These are phyloP conservation scores for Leishmania aethiopica DNA, from an alignment of 208 protist genomes.

Conservation along the genomic window DNA sequence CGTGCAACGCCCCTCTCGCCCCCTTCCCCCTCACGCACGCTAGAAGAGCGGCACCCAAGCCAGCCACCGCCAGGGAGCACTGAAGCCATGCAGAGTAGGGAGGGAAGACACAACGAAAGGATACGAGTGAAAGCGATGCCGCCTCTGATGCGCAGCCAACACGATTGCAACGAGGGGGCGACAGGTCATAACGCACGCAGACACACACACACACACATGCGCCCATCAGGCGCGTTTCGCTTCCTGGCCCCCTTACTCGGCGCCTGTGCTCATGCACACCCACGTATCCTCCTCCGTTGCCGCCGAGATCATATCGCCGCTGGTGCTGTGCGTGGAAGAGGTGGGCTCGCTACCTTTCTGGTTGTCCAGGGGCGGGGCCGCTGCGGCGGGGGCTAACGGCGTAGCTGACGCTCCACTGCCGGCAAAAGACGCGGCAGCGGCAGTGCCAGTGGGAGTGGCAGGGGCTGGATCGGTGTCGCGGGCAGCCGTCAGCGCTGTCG, in stretches of 20 bases:
- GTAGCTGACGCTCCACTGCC: background rate
- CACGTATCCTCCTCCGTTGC: constrained; percentile 28
- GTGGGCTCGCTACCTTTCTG: background rate
- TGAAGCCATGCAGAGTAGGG: background rate
- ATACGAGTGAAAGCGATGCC: background rate
- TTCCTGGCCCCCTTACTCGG: background rate
- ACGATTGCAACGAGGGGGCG: background rate
- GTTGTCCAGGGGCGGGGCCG: background rate
- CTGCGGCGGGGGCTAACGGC: background rate
- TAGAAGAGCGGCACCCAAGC: background rate
- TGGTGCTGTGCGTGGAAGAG: background rate
- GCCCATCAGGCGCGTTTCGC: background rate
- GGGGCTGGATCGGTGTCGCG: background rate
- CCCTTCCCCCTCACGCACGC: background rate
- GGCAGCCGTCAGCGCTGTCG: background rate
- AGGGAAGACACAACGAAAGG: background rate
- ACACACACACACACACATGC: background rate
- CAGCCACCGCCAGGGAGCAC: background rate
- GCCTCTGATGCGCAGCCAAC: background rate
- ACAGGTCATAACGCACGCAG: background rate
- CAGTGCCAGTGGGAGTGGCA: background rate
- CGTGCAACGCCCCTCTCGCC: background rate
- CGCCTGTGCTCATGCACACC: constrained; percentile 14
- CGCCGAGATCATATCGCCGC: constrained; percentile 14
- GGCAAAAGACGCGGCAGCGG: background rate